phyloP scores from a whole-genome alignment of 345 rosid genomes.

The Citrus maxima region DNA sequence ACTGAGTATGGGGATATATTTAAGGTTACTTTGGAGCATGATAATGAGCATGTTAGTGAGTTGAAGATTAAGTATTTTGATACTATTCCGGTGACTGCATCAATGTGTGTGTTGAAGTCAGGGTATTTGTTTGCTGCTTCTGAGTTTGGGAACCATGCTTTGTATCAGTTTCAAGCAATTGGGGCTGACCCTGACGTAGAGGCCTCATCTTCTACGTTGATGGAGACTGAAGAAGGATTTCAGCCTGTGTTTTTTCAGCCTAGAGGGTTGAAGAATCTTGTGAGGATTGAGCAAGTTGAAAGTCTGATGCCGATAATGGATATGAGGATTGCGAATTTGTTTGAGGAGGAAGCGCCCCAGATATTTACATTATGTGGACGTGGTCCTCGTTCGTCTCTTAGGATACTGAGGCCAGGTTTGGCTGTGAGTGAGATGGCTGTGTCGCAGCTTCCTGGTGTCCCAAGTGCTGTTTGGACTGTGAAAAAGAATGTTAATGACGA shows the following conservation, averaged over 20 bases:
- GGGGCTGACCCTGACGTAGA: conserved; percentile 91
- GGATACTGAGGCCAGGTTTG: conserved; percentile 91
- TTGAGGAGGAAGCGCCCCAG: conserved; percentile 99
- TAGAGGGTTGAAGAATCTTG: conserved; percentile 84
- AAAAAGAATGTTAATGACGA: conserved; percentile 85
- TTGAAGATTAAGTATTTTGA: conserved; percentile 94
- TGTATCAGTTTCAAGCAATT: conserved; percentile 92
- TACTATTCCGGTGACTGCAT: conserved; percentile 80
- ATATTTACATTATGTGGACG: conserved; percentile 88
- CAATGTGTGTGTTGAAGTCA: conserved; percentile 86
- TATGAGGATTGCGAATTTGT: conserved; percentile 82
- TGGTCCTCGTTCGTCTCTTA: conserved; percentile 92
- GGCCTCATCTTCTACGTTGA: conserved; percentile 78
- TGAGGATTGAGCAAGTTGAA: conserved; percentile 92
- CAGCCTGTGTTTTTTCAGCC: conserved; percentile 97
- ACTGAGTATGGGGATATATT: conserved; percentile 93
- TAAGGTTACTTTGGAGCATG: conserved; percentile 81
- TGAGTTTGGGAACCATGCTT: conserved; percentile 92
- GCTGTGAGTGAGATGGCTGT: conserved; percentile 98
- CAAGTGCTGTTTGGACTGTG: conserved; percentile 99
- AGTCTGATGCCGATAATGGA: conserved; percentile 99
- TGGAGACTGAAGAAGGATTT: conserved; percentile 97
- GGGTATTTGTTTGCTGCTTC: conserved; percentile 93
- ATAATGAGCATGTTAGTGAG: conserved; percentile 68
- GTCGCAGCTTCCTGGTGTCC: conserved; percentile 98